Evolutionary conservation across 2,329 filamentous ascomycete species (phyloP).

Genomic region (Aspergillus novoparasiticus): DNA sequence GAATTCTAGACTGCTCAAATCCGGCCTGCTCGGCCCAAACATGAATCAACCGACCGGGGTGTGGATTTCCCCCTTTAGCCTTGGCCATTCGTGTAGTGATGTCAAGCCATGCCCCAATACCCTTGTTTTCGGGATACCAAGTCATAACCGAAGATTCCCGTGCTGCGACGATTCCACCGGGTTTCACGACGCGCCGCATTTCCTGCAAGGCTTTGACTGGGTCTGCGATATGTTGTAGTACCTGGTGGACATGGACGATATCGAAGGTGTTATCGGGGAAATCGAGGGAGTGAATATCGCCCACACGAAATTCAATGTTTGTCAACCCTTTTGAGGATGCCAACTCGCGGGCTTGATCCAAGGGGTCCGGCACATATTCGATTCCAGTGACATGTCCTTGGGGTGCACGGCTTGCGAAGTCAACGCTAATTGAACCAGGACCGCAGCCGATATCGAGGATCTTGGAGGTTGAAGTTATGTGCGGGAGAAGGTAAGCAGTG

Average conservation of each 20-base stretch:
- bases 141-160: constrained; percentile 43
- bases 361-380: constrained; percentile 34
- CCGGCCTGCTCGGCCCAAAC: constrained; percentile 41
- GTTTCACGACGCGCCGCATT: constrained; percentile 57
- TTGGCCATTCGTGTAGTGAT: constrained; percentile 24
- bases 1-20: constrained; percentile 28
- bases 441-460: constrained; percentile 52
- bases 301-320: constrained; percentile 40
- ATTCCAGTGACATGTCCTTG: constrained; percentile 43
- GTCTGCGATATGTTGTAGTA: constrained; percentile 58
- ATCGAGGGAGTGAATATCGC: constrained; percentile 46
- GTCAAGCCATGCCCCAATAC: constrained; percentile 28
- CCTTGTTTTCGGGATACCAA: constrained; percentile 37
- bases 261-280: constrained; percentile 56
- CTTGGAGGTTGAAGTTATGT: constrained; percentile 36
- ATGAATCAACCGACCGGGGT: constrained; percentile 34
- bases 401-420: constrained; percentile 42
- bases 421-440: constrained; percentile 47
- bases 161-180: constrained; percentile 57
- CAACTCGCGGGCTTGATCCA: constrained; percentile 36
- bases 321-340: constrained; percentile 32
- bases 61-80: constrained; percentile 31
- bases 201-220: constrained; percentile 56
- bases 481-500: constrained; percentile 43
- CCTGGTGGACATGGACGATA: constrained; percentile 61